phyloP scores from a whole-genome alignment of 1,139 yeast genomes.

The Scheffersomyces parashehatae region DNA sequence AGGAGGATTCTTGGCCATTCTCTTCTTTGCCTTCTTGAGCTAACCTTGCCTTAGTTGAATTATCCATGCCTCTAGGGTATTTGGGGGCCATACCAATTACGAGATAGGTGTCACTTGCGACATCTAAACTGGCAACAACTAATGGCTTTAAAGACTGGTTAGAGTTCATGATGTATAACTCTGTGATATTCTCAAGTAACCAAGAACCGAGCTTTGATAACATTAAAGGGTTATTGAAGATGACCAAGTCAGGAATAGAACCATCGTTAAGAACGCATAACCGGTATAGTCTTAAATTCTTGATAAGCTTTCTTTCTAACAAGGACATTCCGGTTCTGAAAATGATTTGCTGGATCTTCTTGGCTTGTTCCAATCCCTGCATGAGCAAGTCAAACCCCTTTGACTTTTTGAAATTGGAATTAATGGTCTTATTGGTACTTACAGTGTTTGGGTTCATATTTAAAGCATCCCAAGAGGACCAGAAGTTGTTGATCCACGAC shows the following conservation, averaged over 20 bases:
- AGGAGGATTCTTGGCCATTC: conserved; percentile 20
- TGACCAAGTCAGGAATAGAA: conserved; percentile 68
- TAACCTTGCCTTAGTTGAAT: conserved; percentile 43
- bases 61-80: conserved; percentile 63
- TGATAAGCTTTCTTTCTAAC: conserved; percentile 77
- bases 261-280: conserved; percentile 87
- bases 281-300: conserved; percentile 77
- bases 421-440: conserved; percentile 10
- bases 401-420: conserved; percentile 28
- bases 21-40: conserved; percentile 29
- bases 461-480: conserved; percentile 95
- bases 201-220: conserved; percentile 83
- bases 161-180: conserved; percentile 53
- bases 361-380: conserved; percentile 79
- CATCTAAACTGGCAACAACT: conserved; percentile 84
- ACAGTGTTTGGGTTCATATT: conserved; percentile 35
- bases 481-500: conserved; percentile 84
- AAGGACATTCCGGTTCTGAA: conserved; percentile 88
- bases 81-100: conserved; percentile 91
- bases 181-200: conserved; percentile 89
- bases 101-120: conserved; percentile 71
- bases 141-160: conserved; percentile 67
- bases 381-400: conserved; percentile 59
- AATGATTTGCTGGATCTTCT: conserved; percentile 76
- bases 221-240: conserved; percentile 85